Base-by-base conservation (phyloP, 2,329 filamentous ascomycete species). In the Penicillium sp. region DNA sequence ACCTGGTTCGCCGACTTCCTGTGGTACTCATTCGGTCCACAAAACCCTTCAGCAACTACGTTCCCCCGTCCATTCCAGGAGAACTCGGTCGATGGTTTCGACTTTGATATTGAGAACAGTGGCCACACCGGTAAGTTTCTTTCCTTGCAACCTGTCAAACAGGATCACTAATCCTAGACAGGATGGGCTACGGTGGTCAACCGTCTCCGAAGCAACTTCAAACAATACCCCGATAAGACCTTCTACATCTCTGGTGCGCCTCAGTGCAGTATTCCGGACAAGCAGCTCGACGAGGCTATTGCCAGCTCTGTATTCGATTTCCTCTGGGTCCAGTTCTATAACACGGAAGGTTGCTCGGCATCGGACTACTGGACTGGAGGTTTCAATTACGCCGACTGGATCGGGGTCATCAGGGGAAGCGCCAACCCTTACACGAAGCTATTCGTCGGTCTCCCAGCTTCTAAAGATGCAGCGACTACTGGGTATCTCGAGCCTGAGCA, bases 281-380 rank as follows among this genome's bases (percentile, higher is more conserved):
- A 60, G 21, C 74, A 78, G 47, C 71, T 82, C 23, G 64, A 66
- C n/a, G 47, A 71, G 34, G 75, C 77, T 7, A 79, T 83, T 49
- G 42, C 53, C 15, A 69, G 69, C 31, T 69, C 77, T 8, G 54
- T 57, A 9, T 80, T 82, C 59, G 80, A 83, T 62, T 81, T 79
- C 59, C 60, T 83, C 56, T 82, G 78, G 68, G 71, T 81, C 33
- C 80, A 82, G 55, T 82, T 81, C 66, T 83, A 82, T 70, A 82
- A 82, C 70, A 82, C 76, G 1, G 58, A 65, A 10, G 45, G 59
- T 3, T 84, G 81, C 69, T 81, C 79, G 51, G 79, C 80, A 18
- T 68, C 73, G 18, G 67, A 70, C 44, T 79, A 70, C 29, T 70
- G 76, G 36, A 50, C 67, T 10, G 67, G 69, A 1, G 63, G 62